phyloP scores from a whole-genome alignment of 2,329 filamentous ascomycete species.

The Scedosporium boydii region DNA sequence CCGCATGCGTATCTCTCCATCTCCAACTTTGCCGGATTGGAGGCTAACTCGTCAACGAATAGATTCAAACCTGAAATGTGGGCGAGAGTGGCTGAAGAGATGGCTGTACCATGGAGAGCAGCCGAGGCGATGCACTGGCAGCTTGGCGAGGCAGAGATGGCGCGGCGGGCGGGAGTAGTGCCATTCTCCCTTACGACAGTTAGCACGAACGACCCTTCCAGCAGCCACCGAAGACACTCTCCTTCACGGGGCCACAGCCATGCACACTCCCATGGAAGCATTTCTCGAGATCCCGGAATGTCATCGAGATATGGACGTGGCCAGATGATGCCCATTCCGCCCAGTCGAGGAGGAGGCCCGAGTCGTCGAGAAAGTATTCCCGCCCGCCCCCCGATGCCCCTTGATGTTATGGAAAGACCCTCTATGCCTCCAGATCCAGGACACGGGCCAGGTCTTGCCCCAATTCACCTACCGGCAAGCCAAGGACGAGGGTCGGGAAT shows the following conservation, averaged over 20 bases:
- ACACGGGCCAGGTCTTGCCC: slow-evolving; percentile 6
- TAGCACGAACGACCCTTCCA: slow-evolving; percentile 35
- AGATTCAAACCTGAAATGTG: slow-evolving; percentile 99
- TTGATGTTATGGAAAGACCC: slow-evolving; percentile 18
- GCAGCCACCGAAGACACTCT: slow-evolving; percentile 22
- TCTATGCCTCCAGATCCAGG: slow-evolving; percentile 2
- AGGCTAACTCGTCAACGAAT: slow-evolving; percentile 25
- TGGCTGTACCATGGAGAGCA: slow-evolving; percentile 89
- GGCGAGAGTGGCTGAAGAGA: slow-evolving; percentile 89
- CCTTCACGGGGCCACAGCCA: slow-evolving; percentile 30
- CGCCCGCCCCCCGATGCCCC: slow-evolving; percentile 20
- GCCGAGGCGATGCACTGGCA: slow-evolving; percentile 99
- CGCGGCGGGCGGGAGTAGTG: slow-evolving; percentile 76
- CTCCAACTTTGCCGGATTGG: neutral
- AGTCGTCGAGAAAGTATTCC: slow-evolving; percentile 31
- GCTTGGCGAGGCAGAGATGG: slow-evolving; percentile 89
- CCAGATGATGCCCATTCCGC: slow-evolving; percentile 20
- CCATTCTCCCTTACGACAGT: slow-evolving; percentile 60
- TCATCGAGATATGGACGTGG: slow-evolving; percentile 34
- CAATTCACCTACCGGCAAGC: slow-evolving; percentile 11
- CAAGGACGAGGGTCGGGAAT: slow-evolving; percentile 31
- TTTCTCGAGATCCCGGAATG: slow-evolving; percentile 20
- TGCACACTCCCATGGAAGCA: slow-evolving; percentile 36
- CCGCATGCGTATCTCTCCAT: neutral
- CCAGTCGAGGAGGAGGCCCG: slow-evolving; percentile 24